Evolutionary conservation across 2,329 filamentous ascomycete species (phyloP), one percentile per base, ranked within the genome.

Genomic region (Acephala macrosclerotiorum): DNA sequence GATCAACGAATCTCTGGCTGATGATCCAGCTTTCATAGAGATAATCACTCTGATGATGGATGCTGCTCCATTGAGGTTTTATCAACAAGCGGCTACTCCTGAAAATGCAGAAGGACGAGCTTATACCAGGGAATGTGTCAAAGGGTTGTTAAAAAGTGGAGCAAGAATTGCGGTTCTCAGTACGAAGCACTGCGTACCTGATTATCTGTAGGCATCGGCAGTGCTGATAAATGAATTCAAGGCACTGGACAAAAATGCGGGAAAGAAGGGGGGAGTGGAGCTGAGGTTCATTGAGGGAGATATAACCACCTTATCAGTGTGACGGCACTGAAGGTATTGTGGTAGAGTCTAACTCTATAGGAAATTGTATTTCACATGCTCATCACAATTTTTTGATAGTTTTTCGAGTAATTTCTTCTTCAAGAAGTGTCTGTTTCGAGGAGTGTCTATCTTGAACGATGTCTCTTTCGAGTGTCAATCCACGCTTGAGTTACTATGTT

Each of bases 21-120:
- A 58, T 26, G 56, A 58, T 25, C 29, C 33, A 7, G 33, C 5
- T 2, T 58, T 58, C 56, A 58, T 58, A 35, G 35, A 16, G 35
- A 40, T 42, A 11, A 22, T 58, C 11, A 22, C 16, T 12, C 33
- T 33, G 22, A 18, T 58, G n/a, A 58, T 58, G 56, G 56, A 58
- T 42, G 35, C 56, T 26, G 6, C 56, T 35, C 56, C 56, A 12
- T 22, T 58, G 56, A 8, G 33, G 18, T 20, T 22, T 58, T 58
- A 58, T 58, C 6, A 38, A 3, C 35, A 42, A 42, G 89, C 85
- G 5, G 16, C 12, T 6, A 42, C 40, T 7, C 40, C 16, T 16
- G 16, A 42, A 16, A 42, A 42, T 6, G 40, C 2, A 18, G 1
- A 42, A 42, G 40, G 40, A 6, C 11, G 40, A 16, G 40, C 11